Conservation (phyloP, 495 filamentous ascomycete species). For the Penicillium maclennaniae region DNA sequence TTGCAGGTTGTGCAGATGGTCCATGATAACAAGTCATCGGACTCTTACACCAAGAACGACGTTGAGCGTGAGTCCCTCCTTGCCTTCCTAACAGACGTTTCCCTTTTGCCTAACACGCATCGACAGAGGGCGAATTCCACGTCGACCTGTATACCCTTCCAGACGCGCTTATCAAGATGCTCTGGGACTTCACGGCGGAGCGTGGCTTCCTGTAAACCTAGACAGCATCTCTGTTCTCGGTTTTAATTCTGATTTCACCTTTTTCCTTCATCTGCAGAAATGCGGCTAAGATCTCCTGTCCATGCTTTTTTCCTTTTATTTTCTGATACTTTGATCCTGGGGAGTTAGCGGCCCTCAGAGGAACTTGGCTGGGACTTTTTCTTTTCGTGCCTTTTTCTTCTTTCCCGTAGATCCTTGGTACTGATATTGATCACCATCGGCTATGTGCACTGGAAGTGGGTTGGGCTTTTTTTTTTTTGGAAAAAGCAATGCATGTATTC, state of each 20-base stretch:
- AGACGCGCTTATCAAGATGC: conserved; percentile 72
- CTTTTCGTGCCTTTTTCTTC: conserved; percentile 3
- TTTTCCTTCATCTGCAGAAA: neutral
- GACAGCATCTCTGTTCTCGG: neutral
- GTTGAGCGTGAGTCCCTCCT: conserved; percentile 68
- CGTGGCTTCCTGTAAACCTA: conserved; percentile 34
- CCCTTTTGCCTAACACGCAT: neutral
- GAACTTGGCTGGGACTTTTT: conserved; percentile 13
- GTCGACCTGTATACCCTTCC: conserved; percentile 96
- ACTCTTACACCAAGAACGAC: conserved; percentile 96
- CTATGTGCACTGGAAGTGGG: neutral
- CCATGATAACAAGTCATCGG: conserved; percentile 87
- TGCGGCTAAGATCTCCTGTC: neutral
- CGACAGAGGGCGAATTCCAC: conserved; percentile 89
- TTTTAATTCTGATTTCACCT: neutral
- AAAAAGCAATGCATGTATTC: neutral
- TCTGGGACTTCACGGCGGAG: conserved; percentile 79
- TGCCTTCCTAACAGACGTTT: neutral
- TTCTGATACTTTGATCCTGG: conserved; percentile 9
- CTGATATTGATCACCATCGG: neutral
- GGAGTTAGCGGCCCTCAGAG: conserved; percentile 24
- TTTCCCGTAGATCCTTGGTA: conserved; percentile 6
- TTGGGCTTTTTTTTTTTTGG: neutral
- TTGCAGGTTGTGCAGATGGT: conserved; percentile 96
- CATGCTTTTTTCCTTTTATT: conserved; percentile 7